These are phyloP conservation scores for Proliferodiscus dingleyae DNA, from an alignment of 2,329 filamentous ascomycete species.

Conservation along the genomic window DNA sequence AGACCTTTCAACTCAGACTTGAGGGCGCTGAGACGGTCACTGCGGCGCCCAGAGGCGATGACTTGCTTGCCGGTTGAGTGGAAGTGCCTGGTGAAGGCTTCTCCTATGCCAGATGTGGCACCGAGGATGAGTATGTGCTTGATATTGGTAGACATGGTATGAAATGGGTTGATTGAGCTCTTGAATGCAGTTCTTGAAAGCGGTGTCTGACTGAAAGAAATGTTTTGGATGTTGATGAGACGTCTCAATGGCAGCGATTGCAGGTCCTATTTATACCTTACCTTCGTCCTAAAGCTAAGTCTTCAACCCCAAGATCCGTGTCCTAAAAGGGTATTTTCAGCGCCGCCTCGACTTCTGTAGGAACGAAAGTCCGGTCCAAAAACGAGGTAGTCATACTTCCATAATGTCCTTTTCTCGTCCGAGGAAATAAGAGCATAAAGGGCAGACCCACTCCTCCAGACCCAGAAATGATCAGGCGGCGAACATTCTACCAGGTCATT, in stretches of 20 bases:
- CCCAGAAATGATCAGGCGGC: too few species aligned
- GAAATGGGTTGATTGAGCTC: neutral
- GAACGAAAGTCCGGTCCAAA: neutral
- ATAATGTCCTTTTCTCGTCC: too few species aligned
- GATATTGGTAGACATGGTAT: constrained; percentile 20
- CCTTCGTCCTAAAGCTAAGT: too few species aligned
- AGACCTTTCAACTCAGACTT: constrained; percentile 28
- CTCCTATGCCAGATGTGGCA: constrained; percentile 22
- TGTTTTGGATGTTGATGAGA: neutral
- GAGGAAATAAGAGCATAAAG: neutral
- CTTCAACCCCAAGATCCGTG: neutral
- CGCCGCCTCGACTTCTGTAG: neutral
- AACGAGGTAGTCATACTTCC: too few species aligned
- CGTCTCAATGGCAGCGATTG: neutral
- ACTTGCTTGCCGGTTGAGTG: constrained; percentile 17
- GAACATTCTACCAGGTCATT: too few species aligned
- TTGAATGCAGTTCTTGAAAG: neutral
- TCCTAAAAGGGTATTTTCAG: neutral
- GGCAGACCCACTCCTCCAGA: too few species aligned
- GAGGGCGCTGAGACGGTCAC: constrained; percentile 20
- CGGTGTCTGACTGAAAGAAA: too few species aligned
- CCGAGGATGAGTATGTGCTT: constrained; percentile 31
- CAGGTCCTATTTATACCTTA: neutral
- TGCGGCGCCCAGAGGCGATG: constrained; percentile 20
- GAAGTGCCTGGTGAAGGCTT: constrained; percentile 18